Conservation (phyloP, 148 eudicot species). For the Rhododendron molle region DNA sequence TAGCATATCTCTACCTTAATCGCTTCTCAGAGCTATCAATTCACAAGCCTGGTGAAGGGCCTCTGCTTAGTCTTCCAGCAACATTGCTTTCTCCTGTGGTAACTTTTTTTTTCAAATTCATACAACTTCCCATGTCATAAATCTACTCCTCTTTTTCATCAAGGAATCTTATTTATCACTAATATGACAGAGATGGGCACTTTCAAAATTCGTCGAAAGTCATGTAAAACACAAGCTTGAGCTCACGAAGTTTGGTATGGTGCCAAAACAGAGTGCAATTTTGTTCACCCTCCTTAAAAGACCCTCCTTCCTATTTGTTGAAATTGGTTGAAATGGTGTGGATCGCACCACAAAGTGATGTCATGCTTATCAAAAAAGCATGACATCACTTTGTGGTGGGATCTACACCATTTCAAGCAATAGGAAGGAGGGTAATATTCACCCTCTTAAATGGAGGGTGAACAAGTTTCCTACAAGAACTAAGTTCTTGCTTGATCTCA, state of each 20-base stretch:
- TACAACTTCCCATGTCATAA: background rate
- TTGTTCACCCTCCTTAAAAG: no score
- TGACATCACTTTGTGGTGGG: no score
- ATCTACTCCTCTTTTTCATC: background rate
- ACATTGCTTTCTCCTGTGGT: slow-evolving; percentile 65
- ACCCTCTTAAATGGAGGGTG: no score
- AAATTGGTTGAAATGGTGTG: no score
- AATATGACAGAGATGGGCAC: slow-evolving; percentile 47
- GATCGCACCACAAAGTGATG: no score
- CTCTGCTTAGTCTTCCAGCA: slow-evolving; percentile 38
- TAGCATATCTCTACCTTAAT: slow-evolving; percentile 37
- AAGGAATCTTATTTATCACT: background rate
- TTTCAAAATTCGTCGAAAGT: slow-evolving; percentile 56
- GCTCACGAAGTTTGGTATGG: slow-evolving; percentile 40
- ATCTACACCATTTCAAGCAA: no score
- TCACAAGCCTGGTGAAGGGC: slow-evolving; percentile 71
- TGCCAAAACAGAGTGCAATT: slow-evolving; percentile 29
- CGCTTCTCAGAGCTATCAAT: slow-evolving; percentile 62
- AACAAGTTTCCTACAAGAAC: slow-evolving; percentile 30
- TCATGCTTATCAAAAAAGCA: no score
- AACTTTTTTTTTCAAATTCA: background rate
- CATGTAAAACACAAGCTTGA: slow-evolving; percentile 35
- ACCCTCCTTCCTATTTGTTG: no score
- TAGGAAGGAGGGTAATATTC: no score
- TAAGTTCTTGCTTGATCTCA: slow-evolving; percentile 41